These are phyloP conservation scores for Pleurotus giganteus DNA, from an alignment of 768 basidiomycete genomes.

Conservation along the genomic window DNA sequence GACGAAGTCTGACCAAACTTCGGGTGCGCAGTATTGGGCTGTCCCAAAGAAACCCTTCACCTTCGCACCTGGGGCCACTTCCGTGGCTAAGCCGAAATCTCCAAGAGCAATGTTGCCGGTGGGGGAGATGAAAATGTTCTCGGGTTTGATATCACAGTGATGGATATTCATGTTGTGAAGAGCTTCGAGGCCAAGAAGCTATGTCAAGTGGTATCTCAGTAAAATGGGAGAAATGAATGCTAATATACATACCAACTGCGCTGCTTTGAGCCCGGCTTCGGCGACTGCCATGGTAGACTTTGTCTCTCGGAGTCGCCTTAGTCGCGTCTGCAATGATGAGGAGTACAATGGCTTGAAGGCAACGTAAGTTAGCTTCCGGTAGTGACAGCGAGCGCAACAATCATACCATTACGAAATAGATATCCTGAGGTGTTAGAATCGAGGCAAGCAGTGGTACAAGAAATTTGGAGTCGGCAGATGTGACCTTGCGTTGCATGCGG, in stretches of 20 bases:
- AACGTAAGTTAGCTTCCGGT: neutral
- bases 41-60: neutral
- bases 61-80: neutral
- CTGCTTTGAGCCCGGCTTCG: neutral
- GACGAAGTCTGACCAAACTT: neutral
- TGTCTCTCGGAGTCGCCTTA: too few species aligned
- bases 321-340: neutral
- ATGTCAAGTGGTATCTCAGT: neutral
- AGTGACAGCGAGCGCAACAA: neutral
- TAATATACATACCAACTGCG: neutral
- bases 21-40: neutral
- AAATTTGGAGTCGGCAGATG: neutral
- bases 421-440: neutral
- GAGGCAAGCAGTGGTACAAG: neutral
- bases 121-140: slow-evolving; percentile 17
- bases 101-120: slow-evolving; percentile 16
- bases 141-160: slow-evolving; percentile 17
- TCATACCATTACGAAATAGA: slow-evolving; percentile 3
- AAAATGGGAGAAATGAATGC: neutral
- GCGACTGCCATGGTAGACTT: neutral
- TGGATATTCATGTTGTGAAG: slow-evolving; percentile 13
- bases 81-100: slow-evolving; percentile 14
- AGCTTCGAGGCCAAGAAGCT: slow-evolving; percentile 14
- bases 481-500: neutral
- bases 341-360: neutral